These are phyloP conservation scores for Cystobasidium ongulense DNA, from an alignment of 768 basidiomycete species.

Conservation along the genomic window DNA sequence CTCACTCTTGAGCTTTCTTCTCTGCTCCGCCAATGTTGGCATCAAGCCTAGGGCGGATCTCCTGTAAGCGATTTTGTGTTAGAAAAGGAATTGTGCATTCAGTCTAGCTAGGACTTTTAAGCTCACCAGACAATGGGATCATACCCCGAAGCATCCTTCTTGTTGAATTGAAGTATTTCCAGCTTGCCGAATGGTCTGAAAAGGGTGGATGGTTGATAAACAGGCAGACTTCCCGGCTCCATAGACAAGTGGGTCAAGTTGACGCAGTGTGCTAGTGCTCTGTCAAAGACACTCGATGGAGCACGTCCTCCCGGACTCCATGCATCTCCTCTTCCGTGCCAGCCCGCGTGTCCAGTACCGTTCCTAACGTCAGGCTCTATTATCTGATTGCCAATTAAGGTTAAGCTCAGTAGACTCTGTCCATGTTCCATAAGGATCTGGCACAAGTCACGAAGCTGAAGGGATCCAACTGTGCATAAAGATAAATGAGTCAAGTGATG, in stretches of 20 bases:
- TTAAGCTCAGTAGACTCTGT: not conserved
- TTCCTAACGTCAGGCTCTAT: not conserved
- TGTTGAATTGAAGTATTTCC: constrained; percentile 28
- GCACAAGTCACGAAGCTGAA: constrained; percentile 6
- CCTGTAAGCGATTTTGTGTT: not conserved
- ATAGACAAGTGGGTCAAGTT: constrained; percentile 15
- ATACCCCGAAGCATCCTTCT: not conserved
- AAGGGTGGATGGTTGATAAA: constrained; percentile 2
- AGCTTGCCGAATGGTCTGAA: constrained; percentile 19
- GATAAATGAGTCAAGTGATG: not conserved
- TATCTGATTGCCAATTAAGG: not conserved
- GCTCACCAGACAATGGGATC: constrained; percentile 11
- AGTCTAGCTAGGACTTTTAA: not conserved
- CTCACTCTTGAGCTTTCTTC: constrained; percentile 25
- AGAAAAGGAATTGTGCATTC: not conserved
- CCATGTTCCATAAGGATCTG: constrained; percentile 10
- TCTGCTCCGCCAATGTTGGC: constrained; percentile 8
- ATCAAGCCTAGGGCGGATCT: not conserved
- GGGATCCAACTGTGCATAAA: not conserved
- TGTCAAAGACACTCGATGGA: constrained; percentile 1
- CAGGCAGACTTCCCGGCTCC: constrained; percentile 8
- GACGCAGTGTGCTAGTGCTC: constrained; percentile 9
- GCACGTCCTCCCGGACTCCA: constrained; percentile 10
- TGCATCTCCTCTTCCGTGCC: not conserved
- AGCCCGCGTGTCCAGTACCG: not conserved